A percentile compares a stretch with the other conserved stretches of the same genome.
Evolutionary conservation across 345 rosid genomes (phyloP).

Genomic region (Salix koriyanagi): DNA sequence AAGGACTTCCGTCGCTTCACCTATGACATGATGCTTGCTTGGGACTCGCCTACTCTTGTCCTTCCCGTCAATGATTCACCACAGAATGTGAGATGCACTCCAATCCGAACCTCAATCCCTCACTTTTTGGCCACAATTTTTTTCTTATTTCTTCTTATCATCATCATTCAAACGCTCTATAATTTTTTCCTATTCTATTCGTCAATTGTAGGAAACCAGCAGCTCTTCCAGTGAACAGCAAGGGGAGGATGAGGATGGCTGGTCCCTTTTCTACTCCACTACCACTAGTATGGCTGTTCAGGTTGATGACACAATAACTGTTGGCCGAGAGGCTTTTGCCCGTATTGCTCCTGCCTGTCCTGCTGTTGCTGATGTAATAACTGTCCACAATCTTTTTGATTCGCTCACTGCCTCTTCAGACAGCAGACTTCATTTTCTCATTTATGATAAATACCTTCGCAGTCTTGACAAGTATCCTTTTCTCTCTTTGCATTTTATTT

Average conservation of each 20-base stretch:
- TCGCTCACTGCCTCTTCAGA: conserved; percentile 69
- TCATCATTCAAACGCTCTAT: background rate
- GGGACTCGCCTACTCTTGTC: conserved; percentile 70
- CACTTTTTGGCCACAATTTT: background rate
- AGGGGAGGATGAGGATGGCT: conserved; percentile 67
- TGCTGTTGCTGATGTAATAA: conserved; percentile 75
- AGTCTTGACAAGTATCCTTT: conserved; percentile 76
- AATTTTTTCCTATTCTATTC: no score
- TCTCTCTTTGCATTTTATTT: conserved; percentile 2
- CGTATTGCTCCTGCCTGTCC: conserved; percentile 86
- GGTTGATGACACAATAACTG: conserved; percentile 80
- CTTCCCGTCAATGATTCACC: conserved; percentile 13
- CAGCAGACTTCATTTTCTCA: conserved; percentile 71
- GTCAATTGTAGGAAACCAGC: conserved; percentile 46
- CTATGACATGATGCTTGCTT: conserved; percentile 98
- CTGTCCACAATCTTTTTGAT: conserved; percentile 82
- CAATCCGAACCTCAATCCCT: background rate
- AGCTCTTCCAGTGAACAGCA: conserved; percentile 39
- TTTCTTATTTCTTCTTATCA: background rate
- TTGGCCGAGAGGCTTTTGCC: conserved; percentile 80
- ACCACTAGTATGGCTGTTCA: conserved; percentile 80
- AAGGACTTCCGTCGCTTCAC: conserved; percentile 66
- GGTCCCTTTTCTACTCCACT: conserved; percentile 72
- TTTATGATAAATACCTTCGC: conserved; percentile 87
- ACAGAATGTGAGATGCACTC: background rate